Conservation (phyloP, 2,329 filamentous ascomycete species). For the Xylariomycetidae sp. region DNA sequence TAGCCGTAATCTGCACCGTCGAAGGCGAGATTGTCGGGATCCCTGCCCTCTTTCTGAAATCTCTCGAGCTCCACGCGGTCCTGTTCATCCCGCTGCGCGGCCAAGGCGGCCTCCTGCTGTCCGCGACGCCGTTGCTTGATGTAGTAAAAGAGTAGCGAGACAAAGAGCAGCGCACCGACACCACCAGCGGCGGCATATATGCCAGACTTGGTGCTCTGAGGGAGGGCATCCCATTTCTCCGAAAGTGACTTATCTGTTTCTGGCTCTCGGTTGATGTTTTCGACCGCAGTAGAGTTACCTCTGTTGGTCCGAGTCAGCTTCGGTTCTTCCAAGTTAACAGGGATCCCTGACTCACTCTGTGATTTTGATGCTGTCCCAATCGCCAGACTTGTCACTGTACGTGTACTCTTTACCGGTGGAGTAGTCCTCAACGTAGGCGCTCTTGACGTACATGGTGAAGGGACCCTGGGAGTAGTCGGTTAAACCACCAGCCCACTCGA, state of each 20-base stretch:
- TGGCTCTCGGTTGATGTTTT: constrained; percentile 34
- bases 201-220: constrained; percentile 44
- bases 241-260: constrained; percentile 38
- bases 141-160: constrained; percentile 46
- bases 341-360: constrained; percentile 40
- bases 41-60: constrained; percentile 41
- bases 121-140: constrained; percentile 51
- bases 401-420: constrained; percentile 61
- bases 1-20: constrained; percentile 32
- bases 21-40: constrained; percentile 41
- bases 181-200: constrained; percentile 47
- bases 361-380: constrained; percentile 59
- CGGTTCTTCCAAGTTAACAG: background rate
- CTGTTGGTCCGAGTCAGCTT: constrained; percentile 28
- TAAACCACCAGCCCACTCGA: constrained; percentile 65
- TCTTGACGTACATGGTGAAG: constrained; percentile 71
- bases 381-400: constrained; percentile 58
- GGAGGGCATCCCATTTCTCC: constrained; percentile 52
- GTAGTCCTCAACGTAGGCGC: constrained; percentile 50
- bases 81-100: constrained; percentile 37
- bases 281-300: constrained; percentile 52
- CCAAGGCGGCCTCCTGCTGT: constrained; percentile 43
- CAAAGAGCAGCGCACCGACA: constrained; percentile 30
- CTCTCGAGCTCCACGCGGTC: constrained; percentile 49
- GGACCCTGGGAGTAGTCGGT: constrained; percentile 64